Evolutionary conservation across 1,139 yeast species (phyloP).

Genomic region (Candida pseudocylindracea): DNA sequence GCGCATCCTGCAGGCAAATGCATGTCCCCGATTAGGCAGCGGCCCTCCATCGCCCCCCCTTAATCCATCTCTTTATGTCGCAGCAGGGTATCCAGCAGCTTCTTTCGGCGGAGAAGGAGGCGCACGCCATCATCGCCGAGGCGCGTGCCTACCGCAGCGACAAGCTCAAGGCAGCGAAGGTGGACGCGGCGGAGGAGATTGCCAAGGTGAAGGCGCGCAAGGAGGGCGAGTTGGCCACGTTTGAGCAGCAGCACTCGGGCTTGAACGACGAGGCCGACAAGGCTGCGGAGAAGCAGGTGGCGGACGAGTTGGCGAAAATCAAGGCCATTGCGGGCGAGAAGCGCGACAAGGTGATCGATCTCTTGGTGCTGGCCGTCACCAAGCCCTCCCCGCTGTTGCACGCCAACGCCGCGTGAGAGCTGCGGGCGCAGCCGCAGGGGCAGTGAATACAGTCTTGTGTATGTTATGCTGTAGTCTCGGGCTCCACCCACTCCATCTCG

Average conservation of each 20-base stretch:
- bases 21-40: too few species aligned
- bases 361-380: conserved; percentile 61
- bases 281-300: conserved; percentile 45
- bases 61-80: too few species aligned
- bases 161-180: conserved; percentile 83
- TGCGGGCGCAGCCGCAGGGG: too few species aligned
- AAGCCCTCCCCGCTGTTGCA: conserved; percentile 69
- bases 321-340: conserved; percentile 39
- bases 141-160: conserved; percentile 74
- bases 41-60: too few species aligned
- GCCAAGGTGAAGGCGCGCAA: conserved; percentile 69
- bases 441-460: too few species aligned
- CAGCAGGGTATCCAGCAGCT: conserved; percentile 7
- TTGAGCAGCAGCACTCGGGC: conserved; percentile 48
- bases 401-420: conserved; percentile 43
- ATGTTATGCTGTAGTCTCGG: too few species aligned
- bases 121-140: conserved; percentile 81
- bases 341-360: conserved; percentile 44
- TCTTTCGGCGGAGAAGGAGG: conserved; percentile 73
- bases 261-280: conserved; percentile 45
- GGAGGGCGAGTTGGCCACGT: conserved; percentile 59
- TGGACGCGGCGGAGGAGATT: conserved; percentile 81
- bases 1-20: too few species aligned
- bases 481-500: too few species aligned
- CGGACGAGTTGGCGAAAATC: conserved; percentile 37